Evolutionary conservation across 2,329 filamentous ascomycete species (phyloP).

Genomic region (Aureobasidium sp.): DNA sequence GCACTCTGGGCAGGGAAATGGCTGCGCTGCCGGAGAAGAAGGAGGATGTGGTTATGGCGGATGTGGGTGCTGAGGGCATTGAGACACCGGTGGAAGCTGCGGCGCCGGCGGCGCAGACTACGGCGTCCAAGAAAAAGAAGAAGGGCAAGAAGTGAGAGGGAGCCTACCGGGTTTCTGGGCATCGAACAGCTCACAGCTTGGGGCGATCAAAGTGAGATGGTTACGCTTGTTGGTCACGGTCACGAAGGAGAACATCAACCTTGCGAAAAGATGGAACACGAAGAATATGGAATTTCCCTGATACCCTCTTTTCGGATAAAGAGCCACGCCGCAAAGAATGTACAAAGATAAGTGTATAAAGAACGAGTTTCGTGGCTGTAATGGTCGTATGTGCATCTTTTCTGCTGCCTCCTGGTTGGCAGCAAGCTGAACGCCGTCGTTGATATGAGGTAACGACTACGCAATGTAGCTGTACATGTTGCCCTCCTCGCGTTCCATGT

Average conservation of each 20-base stretch:
- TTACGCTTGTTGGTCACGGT: not conserved
- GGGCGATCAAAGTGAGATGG: not conserved
- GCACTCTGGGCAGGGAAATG: constrained; percentile 62
- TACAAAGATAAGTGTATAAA: not conserved
- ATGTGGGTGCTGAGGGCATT: not conserved
- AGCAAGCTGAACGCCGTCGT: not conserved
- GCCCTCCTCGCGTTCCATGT: constrained; percentile 73
- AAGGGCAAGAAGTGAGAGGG: constrained; percentile 8
- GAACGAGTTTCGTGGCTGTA: not conserved
- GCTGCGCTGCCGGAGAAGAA: constrained; percentile 40
- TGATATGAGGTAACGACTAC: constrained; percentile 19
- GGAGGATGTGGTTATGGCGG: constrained; percentile 25
- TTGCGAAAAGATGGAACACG: not conserved
- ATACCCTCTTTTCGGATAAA: not conserved
- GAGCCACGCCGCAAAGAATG: not conserved
- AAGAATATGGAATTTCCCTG: not conserved
- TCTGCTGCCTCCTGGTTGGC: not conserved
- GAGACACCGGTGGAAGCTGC: not conserved
- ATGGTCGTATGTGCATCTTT: not conserved
- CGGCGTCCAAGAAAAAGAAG: constrained; percentile 15
- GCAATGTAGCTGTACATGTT: constrained; percentile 46
- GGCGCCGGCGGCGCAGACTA: not conserved
- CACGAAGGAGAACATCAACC: not conserved
- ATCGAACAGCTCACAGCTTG: not conserved
- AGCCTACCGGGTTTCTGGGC: not conserved